phyloP scores from a whole-genome alignment of 106 monocot species.

The Phalaenopsis aphrodite region DNA sequence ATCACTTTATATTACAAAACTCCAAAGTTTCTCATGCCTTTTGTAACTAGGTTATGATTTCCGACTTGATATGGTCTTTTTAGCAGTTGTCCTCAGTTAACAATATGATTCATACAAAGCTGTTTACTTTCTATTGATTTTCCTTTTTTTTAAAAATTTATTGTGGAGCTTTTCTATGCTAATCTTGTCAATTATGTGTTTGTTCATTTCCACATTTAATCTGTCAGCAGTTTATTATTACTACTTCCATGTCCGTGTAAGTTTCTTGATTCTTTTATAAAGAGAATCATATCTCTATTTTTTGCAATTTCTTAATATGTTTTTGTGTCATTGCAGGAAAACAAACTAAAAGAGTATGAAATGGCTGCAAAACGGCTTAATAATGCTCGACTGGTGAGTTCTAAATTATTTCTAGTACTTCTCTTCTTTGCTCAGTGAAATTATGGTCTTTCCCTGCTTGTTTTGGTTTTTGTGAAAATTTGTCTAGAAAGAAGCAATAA shows the following conservation, averaged over 20 bases:
- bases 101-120: neutral
- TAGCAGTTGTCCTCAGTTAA: neutral
- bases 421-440: no score
- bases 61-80: neutral
- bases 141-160: neutral
- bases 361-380: slow-evolving; percentile 72
- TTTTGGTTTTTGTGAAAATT: neutral
- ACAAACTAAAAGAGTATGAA: slow-evolving; percentile 81
- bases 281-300: neutral
- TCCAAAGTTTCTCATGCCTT: no score
- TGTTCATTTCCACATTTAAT: neutral
- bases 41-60: neutral
- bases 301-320: slow-evolving; percentile 1
- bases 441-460: neutral
- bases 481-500: neutral
- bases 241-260: neutral
- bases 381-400: slow-evolving; percentile 55
- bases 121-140: no score
- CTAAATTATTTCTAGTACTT: neutral
- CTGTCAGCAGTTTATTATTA: neutral
- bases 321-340: slow-evolving; percentile 21
- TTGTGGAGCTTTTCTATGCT: neutral
- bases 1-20: no score
- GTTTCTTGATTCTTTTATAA: slow-evolving; percentile 1
- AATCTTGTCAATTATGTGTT: neutral